Percentiles rank a stretch among this genome's conserved stretches.
Evolutionary conservation across 805 yeast species (phyloP).

Genomic region (Ogataea corticis): DNA sequence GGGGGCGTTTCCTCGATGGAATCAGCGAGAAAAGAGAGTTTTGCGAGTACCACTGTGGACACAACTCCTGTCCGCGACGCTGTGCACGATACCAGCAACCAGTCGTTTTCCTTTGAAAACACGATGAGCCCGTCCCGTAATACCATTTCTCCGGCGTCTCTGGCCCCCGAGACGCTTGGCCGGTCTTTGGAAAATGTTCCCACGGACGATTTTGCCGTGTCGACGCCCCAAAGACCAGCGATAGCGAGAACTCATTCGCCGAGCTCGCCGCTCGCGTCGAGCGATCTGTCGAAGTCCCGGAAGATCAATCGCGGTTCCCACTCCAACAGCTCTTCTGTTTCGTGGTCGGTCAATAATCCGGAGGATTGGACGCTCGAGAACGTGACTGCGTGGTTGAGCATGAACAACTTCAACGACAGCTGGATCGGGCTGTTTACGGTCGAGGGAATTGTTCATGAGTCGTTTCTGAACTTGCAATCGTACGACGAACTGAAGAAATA

Average conservation of each 20-base stretch:
- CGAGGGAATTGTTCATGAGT: conserved; percentile 58
- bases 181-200: conserved; percentile 5
- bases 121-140: conserved; percentile 3
- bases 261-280: background rate
- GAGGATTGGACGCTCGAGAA: conserved; percentile 72
- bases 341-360: conserved; percentile 54
- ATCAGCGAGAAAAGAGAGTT: background rate
- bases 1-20: conserved; percentile 5
- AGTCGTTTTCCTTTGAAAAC: conserved; percentile 14
- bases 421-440: conserved; percentile 71
- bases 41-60: background rate
- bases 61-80: background rate
- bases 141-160: background rate
- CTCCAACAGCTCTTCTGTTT: conserved; percentile 27
- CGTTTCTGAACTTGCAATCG: conserved; percentile 65
- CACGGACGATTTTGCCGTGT: background rate
- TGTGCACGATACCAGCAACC: background rate
- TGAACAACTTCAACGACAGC: conserved; percentile 65
- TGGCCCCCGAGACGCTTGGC: background rate
- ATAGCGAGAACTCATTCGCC: background rate
- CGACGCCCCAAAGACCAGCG: background rate
- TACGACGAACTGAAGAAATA: conserved; percentile 48
- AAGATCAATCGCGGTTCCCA: conserved; percentile 18
- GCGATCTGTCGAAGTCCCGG: conserved; percentile 9
- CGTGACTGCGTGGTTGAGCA: conserved; percentile 66